phyloP scores from a whole-genome alignment of 352 stramenopile species.

The Plasmopara muralis region DNA sequence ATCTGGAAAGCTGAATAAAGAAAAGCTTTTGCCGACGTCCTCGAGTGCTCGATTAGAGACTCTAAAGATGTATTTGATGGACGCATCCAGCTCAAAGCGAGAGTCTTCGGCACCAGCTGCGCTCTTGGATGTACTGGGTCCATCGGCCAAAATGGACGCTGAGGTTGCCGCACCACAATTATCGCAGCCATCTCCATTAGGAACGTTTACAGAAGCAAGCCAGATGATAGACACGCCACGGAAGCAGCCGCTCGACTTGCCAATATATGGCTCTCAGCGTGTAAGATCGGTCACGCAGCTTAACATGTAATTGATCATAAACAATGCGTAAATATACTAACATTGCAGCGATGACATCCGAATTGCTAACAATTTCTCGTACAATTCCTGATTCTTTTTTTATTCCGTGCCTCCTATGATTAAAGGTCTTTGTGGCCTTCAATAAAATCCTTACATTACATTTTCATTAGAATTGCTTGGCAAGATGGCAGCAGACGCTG shows the following conservation, averaged over 20 bases:
- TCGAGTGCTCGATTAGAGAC: conserved; percentile 38
- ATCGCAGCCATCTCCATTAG: background rate
- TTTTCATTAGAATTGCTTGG: too few species aligned
- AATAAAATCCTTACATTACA: too few species aligned
- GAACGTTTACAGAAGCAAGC: background rate
- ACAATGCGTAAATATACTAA: background rate
- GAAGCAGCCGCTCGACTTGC: conserved; percentile 12
- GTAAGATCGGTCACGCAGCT: conserved; percentile 24
- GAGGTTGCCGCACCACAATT: conserved; percentile 1
- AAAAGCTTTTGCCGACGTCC: conserved; percentile 10
- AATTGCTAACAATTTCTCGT: too few species aligned
- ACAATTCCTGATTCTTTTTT: too few species aligned
- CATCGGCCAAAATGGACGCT: conserved; percentile 6
- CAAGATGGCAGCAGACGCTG: too few species aligned
- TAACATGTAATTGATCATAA: conserved; percentile 12
- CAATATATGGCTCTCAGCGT: conserved; percentile 17
- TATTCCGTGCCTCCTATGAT: too few species aligned
- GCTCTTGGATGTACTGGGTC: conserved; percentile 36
- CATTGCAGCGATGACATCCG: too few species aligned
- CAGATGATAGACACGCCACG: conserved; percentile 12
- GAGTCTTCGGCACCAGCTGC: conserved; percentile 16
- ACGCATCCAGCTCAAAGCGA: conserved; percentile 22
- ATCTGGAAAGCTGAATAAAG: conserved; percentile 7
- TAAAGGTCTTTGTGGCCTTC: too few species aligned
- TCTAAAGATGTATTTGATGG: conserved; percentile 56